Evolutionary conservation across 768 basidiomycete species (phyloP), one percentile per base, ranked within the genome.

Genomic region (Lentinula detonsa): DNA sequence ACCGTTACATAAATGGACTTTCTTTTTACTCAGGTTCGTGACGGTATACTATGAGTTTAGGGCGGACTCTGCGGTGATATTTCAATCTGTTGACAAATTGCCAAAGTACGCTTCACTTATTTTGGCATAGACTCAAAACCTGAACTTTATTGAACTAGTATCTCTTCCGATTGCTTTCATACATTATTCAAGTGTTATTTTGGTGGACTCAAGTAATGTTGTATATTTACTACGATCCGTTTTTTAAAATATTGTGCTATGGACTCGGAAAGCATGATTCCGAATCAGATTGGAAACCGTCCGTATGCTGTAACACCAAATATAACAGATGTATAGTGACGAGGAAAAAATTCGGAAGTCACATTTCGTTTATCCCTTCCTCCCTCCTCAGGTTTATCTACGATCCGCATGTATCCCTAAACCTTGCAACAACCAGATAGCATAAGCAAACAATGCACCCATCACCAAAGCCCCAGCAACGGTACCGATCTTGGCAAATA

Each of bases 401-500:
- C 21, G 15, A 5, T 51, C 45, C 16, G 23, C 39, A n/a, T 33
- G 35, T 28, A 40, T 60, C 9, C 45, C 46, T 54, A 64, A 51
- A 23, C 61, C 63, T 53, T 42, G 42, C 50, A 64, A 49, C 21
- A 64, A 37, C 63, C 63, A 64, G 16, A 34, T 56, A 13, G 63
- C 55, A 40, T 51, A 57, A 6, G 35, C 31, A 49, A 64, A 61
- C 16, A 64, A 42, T n/a, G 18, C 28, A 2, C 18, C 39, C 63
- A 64, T 64, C 1, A 64, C 23, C 39, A 37, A n/a, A 11, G 63
- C 63, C 15, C 63, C 63, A 3, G 28, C 31, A 31, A 49, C 59
- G 15, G 63, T 64, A 31, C 63, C 63, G 6, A 64, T 52, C n/a
- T 55, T 61, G 60, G 60, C 50, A 46, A 64, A 51, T 11, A 61